phyloP scores from a whole-genome alignment of 805 yeast species.

The Cyberlindnera mycetangii region DNA sequence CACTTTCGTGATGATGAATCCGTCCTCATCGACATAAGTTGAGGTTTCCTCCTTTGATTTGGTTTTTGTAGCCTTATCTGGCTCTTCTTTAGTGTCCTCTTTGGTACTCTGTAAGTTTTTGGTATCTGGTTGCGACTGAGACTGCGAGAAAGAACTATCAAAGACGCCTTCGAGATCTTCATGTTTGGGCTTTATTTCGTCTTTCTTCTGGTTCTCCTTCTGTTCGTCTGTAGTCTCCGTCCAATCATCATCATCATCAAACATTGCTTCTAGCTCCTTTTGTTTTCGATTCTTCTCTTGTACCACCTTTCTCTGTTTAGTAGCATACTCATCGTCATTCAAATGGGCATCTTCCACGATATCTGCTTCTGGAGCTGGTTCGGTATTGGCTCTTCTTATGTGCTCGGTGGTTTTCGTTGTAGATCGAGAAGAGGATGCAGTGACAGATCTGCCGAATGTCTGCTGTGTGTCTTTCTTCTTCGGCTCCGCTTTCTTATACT shows the following conservation, averaged over 20 bases:
- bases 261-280: constrained; percentile 33
- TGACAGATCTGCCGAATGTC: neutral
- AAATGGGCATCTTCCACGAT: constrained; percentile 13
- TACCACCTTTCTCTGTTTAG: constrained; percentile 12
- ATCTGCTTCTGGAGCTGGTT: constrained; percentile 6
- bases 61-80: neutral
- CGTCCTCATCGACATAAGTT: constrained; percentile 46
- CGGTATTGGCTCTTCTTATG: constrained; percentile 14
- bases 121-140: constrained; percentile 14
- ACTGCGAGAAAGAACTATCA: constrained; percentile 20
- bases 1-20: constrained; percentile 41
- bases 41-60: constrained; percentile 13
- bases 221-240: constrained; percentile 1
- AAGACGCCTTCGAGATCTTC: constrained; percentile 23
- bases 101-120: constrained; percentile 1
- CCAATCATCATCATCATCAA: constrained; percentile 32
- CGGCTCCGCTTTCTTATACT: constrained; percentile 5
- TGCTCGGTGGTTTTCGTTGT: constrained; percentile 13
- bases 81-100: constrained; percentile 2
- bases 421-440: neutral
- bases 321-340: constrained; percentile 16
- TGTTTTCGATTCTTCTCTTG: constrained; percentile 14
- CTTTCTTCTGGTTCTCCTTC: neutral
- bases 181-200: neutral
- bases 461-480: constrained; percentile 12